Percentiles rank a stretch among this genome's conserved stretches.
Evolutionary conservation across 768 basidiomycete species (phyloP).

Genomic region (Tricholoma matsutake): DNA sequence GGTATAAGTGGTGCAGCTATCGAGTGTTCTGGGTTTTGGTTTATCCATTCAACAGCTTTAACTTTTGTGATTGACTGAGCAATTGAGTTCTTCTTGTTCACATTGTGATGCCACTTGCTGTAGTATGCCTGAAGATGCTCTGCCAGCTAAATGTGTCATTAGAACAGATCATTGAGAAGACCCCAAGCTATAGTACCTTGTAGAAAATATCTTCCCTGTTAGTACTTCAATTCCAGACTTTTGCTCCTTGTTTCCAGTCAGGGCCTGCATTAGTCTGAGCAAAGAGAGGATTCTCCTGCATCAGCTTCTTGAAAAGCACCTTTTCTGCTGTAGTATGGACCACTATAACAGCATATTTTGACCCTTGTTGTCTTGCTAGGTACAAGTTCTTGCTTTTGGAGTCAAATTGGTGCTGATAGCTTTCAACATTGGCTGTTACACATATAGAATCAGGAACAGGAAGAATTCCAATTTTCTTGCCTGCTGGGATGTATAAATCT

Average conservation of each 20-base stretch:
- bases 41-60: background rate
- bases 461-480: conserved; percentile 4
- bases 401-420: conserved; percentile 1
- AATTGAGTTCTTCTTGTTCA: background rate
- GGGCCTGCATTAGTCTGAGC: background rate
- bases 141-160: background rate
- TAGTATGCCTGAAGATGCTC: background rate
- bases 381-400: background rate
- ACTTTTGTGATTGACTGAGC: background rate
- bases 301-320: conserved; percentile 21
- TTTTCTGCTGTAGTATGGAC: conserved; percentile 21
- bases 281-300: conserved; percentile 2
- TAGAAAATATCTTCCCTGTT: background rate
- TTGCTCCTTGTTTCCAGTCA: background rate
- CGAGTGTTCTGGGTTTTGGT: background rate
- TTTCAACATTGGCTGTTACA: background rate
- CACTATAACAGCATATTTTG: conserved; percentile 12
- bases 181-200: background rate
- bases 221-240: background rate
- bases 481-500: conserved; percentile 4
- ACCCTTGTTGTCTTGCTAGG: conserved; percentile 17
- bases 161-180: background rate
- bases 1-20: background rate
- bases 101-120: background rate
- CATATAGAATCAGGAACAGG: conserved; percentile 1